phyloP scores from a whole-genome alignment of 2,329 filamentous ascomycete genomes.

The Sphaerulina populicola region DNA sequence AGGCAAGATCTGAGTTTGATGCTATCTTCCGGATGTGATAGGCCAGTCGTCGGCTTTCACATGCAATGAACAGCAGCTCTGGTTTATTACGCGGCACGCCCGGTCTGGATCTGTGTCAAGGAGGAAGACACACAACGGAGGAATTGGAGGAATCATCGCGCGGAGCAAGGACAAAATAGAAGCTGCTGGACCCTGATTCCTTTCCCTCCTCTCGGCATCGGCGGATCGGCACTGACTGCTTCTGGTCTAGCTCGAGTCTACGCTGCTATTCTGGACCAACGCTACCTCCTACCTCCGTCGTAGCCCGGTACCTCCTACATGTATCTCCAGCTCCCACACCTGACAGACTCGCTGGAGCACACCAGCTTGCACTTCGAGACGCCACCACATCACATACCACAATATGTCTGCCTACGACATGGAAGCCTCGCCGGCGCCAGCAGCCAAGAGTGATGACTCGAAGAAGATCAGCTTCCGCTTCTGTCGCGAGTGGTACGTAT shows the following conservation, averaged over 20 bases:
- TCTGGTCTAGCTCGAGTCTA: too few species aligned
- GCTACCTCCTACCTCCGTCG: too few species aligned
- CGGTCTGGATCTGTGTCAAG: not conserved
- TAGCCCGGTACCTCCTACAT: too few species aligned
- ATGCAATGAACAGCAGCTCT: not conserved
- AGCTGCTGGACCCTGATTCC: not conserved
- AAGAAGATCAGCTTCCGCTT: constrained; percentile 93
- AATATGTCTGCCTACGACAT: constrained; percentile 29
- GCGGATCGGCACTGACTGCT: too few species aligned
- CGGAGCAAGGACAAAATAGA: not conserved
- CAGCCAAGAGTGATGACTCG: constrained; percentile 33
- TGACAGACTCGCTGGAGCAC: too few species aligned
- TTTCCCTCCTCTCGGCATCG: not conserved
- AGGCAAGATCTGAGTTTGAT: constrained; percentile 5
- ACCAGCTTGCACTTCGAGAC: not conserved
- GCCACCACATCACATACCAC: not conserved
- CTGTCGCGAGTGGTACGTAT: constrained; percentile 77
- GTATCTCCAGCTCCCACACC: too few species aligned
- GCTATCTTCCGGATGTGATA: not conserved
- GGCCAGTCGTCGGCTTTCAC: not conserved
- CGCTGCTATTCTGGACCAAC: too few species aligned
- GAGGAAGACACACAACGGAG: not conserved
- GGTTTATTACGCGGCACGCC: not conserved
- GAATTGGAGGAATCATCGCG: not conserved
- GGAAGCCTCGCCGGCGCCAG: constrained; percentile 32